Evolutionary conservation across 805 yeast genomes (phyloP), one percentile per base, ranked within the genome.

Genomic region (Candida quercuum): DNA sequence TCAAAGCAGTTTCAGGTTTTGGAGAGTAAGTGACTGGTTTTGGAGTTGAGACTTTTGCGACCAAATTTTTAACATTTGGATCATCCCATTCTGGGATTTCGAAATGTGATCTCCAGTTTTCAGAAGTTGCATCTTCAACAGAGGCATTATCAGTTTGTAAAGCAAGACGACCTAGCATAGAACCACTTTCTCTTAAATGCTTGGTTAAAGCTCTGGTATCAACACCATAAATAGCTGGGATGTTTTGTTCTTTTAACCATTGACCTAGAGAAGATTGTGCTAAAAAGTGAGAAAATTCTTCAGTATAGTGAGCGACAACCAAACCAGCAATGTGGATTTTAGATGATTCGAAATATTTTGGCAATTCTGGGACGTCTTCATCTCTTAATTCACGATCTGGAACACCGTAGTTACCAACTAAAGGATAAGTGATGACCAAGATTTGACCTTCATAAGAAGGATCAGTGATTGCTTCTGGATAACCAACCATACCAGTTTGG

Each of bases 401-500:
- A 39, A 93, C 99, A 78, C 99, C 99, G 65, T 93, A 93, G 72
- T 93, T 93, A 61, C 99, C 99, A 36, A 93, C 95, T 54, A 93
- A 72, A 20, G 99, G 99, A 64, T 81, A 93, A 38, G 99, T 93
- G 64, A 93, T 85, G 47, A 93, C 97, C 61, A 93, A 70, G 57
- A 93, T 91, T 68, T 93, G 99, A 47, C 99, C 99, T 59, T 86
- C 89, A 66, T 93, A 93, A 32, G 98, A 93, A 43, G 99, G 99
- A 66, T 93, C 99, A 28, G 99, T 88, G 63, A 93, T 78, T 37
- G 97, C 81, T 66, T 93, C 99, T 29, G 98, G 99, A 63, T 93
- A 93, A 45, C 99, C 99, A 52, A 93, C 98, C 96, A 93, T 89
- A 71, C 99, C 98, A 46, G 99, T 93, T 67, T 94, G 98, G 78